phyloP scores from a whole-genome alignment of 2,329 filamentous ascomycete genomes.

The Aphanoascus verrucosus region DNA sequence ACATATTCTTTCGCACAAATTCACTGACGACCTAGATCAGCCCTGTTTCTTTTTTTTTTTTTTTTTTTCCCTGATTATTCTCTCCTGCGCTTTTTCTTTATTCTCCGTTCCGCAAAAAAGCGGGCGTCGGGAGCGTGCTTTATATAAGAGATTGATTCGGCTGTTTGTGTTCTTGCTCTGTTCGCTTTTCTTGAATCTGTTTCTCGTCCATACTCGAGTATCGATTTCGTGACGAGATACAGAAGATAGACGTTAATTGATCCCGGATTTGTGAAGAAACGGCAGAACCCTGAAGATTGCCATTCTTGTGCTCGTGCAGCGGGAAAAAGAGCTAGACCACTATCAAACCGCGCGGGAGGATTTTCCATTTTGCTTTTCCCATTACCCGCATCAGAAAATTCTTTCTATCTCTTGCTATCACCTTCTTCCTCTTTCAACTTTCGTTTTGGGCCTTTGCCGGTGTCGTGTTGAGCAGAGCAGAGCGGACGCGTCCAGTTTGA shows the following conservation, averaged over 20 bases:
- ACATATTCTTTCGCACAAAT: not conserved
- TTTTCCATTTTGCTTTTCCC: slow-evolving; percentile 1
- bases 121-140: not conserved
- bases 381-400: not conserved
- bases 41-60: not conserved
- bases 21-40: not conserved
- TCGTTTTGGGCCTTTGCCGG: not conserved
- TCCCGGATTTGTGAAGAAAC: not conserved
- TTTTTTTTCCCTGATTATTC: not conserved
- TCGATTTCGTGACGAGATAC: not conserved
- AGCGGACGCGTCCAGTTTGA: too few species aligned
- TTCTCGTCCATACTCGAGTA: not conserved
- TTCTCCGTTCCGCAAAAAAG: not conserved
- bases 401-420: not conserved
- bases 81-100: not conserved
- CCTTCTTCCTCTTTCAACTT: not conserved
- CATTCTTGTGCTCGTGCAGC: slow-evolving; percentile 12
- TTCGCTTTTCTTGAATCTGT: not conserved
- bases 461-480: too few species aligned
- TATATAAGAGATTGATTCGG: not conserved
- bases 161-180: not conserved
- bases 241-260: not conserved
- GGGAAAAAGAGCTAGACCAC: slow-evolving; percentile 6
- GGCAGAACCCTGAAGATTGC: slow-evolving; percentile 10
- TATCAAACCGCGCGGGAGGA: not conserved